phyloP scores from a whole-genome alignment of 2,329 filamentous ascomycete genomes.

The Stagonosporopsis cucurbitacearum region DNA sequence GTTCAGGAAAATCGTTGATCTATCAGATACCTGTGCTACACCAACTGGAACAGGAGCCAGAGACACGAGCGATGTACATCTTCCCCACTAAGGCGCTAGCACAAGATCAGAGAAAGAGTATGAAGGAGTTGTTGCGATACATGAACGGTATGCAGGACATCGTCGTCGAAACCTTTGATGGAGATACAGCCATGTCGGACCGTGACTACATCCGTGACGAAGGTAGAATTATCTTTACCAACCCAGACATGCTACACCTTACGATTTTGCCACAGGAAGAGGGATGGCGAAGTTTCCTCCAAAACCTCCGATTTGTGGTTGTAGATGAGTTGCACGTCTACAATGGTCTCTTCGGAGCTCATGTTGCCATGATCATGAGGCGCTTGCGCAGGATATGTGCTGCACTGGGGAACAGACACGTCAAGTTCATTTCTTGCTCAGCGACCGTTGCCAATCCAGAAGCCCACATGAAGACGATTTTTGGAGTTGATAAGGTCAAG shows the following conservation, averaged over 20 bases:
- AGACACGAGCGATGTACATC: conserved; percentile 92
- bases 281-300: conserved; percentile 84
- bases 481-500: conserved; percentile 80
- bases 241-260: conserved; percentile 96
- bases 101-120: conserved; percentile 88
- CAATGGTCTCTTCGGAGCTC: conserved; percentile 91
- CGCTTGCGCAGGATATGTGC: conserved; percentile 86
- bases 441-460: conserved; percentile 93
- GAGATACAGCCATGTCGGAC: conserved; percentile 84
- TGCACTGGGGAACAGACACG: conserved; percentile 80
- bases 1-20: conserved; percentile 96
- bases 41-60: conserved; percentile 77
- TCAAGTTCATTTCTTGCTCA: conserved; percentile 95
- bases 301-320: conserved; percentile 89
- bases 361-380: conserved; percentile 94
- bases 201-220: conserved; percentile 84
- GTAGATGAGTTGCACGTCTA: conserved; percentile 90
- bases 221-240: conserved; percentile 93
- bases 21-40: conserved; percentile 94
- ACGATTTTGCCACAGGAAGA: conserved; percentile 93
- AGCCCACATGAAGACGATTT: conserved; percentile 92
- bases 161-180: conserved; percentile 92
- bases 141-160: conserved; percentile 78
- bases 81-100: conserved; percentile 97
- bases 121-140: conserved; percentile 82